These are phyloP conservation scores for Fusarium graminum DNA, from an alignment of 2,329 filamentous ascomycete species.

Conservation along the genomic window DNA sequence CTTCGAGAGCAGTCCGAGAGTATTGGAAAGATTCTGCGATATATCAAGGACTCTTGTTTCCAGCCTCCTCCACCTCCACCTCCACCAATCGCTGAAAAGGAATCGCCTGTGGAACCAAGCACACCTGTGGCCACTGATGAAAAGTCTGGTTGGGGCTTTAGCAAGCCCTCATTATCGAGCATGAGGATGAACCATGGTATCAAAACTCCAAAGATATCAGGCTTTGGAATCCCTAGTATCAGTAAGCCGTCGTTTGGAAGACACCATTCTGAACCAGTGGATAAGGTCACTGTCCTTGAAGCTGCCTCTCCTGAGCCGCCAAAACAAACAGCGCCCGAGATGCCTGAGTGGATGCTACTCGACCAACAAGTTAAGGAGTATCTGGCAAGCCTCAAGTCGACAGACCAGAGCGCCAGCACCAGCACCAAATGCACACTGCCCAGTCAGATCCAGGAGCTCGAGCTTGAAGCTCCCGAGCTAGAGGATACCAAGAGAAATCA, in stretches of 20 bases:
- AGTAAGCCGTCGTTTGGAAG: constrained; percentile 6
- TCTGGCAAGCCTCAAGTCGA: neutral
- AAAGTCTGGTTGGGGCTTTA: neutral
- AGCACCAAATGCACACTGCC: rapidly evolving
- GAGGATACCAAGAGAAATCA: neutral
- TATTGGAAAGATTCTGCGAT: neutral
- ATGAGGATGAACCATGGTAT: neutral
- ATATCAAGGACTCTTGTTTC: neutral
- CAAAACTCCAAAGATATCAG: neutral
- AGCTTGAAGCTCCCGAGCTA: neutral
- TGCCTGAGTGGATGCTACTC: neutral
- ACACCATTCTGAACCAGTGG: constrained; percentile 5
- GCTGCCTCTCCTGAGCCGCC: neutral
- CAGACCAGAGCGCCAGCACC: neutral
- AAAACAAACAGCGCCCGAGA: neutral
- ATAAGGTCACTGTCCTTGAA: neutral
- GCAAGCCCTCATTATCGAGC: neutral
- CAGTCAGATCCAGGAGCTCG: neutral
- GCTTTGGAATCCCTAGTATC: neutral
- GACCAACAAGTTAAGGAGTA: neutral
- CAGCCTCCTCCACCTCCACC: neutral
- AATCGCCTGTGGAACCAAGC: neutral
- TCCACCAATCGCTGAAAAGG: neutral
- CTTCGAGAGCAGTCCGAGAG: neutral
- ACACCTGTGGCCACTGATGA: neutral